A percentile compares a stretch with the other conserved stretches of the same genome.
These are phyloP conservation scores for Dioszegia crocea DNA, from an alignment of 768 basidiomycete genomes.

Conservation along the genomic window DNA sequence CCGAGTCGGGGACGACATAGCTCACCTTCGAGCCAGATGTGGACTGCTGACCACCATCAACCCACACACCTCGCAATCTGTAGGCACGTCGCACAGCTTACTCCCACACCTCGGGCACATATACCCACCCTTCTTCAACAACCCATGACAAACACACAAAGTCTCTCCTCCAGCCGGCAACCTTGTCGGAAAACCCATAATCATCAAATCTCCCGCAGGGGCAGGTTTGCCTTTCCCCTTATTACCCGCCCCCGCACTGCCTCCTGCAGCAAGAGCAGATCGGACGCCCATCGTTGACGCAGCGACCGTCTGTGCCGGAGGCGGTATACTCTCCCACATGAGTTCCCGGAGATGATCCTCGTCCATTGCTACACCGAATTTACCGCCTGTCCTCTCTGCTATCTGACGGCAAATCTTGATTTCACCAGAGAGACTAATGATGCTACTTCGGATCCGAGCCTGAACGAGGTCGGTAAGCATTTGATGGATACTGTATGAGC, in stretches of 20 bases:
- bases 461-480: slow-evolving; percentile 79
- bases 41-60: slow-evolving; percentile 98
- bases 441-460: slow-evolving; percentile 81
- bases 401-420: slow-evolving; percentile 96
- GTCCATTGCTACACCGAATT: slow-evolving; percentile 93
- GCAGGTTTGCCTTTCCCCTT: slow-evolving; percentile 26
- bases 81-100: slow-evolving; percentile 95
- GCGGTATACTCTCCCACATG: slow-evolving; percentile 90
- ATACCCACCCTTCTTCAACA: slow-evolving; percentile 87
- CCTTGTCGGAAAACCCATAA: slow-evolving; percentile 98
- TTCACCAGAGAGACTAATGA: slow-evolving; percentile 92
- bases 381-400: slow-evolving; percentile 82
- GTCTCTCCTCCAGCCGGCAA: slow-evolving; percentile 73
- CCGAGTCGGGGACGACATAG: too few relatives aligned
- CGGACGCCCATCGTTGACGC: slow-evolving; percentile 44
- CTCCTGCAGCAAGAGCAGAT: slow-evolving; percentile 55
- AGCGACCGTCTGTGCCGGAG: slow-evolving; percentile 62
- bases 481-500: slow-evolving; percentile 66
- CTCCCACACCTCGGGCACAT: slow-evolving; percentile 88
- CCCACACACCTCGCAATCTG: slow-evolving; percentile 94
- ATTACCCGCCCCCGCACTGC: slow-evolving; percentile 46
- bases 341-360: slow-evolving; percentile 96
- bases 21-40: slow-evolving; percentile 79
- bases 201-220: slow-evolving; percentile 70
- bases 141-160: slow-evolving; percentile 89